Evolutionary conservation across 2,329 filamentous ascomycete species (phyloP).

Genomic region (Colletotrichum chrysophilum): DNA sequence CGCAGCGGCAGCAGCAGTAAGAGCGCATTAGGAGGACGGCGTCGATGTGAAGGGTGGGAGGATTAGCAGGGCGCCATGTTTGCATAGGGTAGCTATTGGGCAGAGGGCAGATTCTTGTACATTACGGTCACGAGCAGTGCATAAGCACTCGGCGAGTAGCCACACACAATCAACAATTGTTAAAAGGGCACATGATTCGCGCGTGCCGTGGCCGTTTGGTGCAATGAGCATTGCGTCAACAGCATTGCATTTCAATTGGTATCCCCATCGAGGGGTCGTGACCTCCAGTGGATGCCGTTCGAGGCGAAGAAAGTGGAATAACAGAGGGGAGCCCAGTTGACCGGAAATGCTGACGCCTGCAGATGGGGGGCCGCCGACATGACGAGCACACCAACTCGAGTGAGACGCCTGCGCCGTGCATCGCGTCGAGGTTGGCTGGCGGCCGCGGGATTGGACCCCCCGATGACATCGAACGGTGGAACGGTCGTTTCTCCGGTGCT

Average conservation of each 20-base stretch:
- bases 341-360: constrained; percentile 7
- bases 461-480: not conserved
- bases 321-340: not conserved
- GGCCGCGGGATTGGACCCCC: not conserved
- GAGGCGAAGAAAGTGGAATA: constrained; percentile 5
- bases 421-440: not conserved
- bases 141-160: not conserved
- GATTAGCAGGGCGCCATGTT: not conserved
- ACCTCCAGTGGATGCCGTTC: constrained; percentile 1
- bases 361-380: not conserved
- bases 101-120: constrained; percentile 10
- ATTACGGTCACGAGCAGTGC: not conserved
- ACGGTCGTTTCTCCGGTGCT: not conserved
- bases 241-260: constrained; percentile 4
- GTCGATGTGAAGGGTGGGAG: not conserved
- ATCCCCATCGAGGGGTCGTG: not conserved
- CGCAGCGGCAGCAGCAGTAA: not conserved
- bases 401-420: not conserved
- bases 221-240: not conserved
- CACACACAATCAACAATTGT: not conserved
- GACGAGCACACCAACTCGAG: not conserved
- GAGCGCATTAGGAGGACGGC: not conserved
- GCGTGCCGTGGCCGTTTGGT: not conserved
- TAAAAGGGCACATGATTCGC: not conserved
- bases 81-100: constrained; percentile 5